Evolutionary conservation across 2,329 filamentous ascomycete genomes (phyloP), one percentile per base, ranked within the genome.

Genomic region (Verticillium nubilum): DNA sequence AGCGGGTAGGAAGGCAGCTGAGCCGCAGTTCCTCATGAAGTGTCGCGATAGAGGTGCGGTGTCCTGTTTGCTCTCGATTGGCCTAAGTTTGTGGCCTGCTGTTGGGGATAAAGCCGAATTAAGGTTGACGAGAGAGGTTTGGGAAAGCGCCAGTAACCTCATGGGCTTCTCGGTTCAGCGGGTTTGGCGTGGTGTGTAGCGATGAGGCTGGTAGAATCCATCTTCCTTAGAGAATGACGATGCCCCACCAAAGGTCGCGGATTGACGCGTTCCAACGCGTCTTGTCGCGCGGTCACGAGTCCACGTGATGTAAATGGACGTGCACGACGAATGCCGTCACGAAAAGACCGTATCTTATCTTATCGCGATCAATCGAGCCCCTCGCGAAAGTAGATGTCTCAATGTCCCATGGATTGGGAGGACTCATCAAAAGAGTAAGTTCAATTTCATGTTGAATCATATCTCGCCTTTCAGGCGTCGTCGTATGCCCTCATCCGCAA

Each of bases 401-500:
- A 19, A 13, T 50, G 19, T 6, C 7, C n/a, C n/a, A n/a, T n/a
- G n/a, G n/a, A 50, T 25, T 2, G 4, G 6, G 19, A 13, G n/a
- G n/a, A 23, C 3, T 50, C 7, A 10, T 23, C n/a, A 13, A 13
- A 19, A 50, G 12, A 23, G n/a, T 50, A 7, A 10, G 10, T 50
- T 50, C 12, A 10, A 17, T 3, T 50, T 12, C n/a, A 50, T 4
- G 1, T 10, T 25, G 1, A 23, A 23, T 13, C 19, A 50, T 6
- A 10, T 50, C 19, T 29, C 52, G 4, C 55, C 59, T 31, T 58
- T 61, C 17, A 60, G 13, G 33, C 63, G 56, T 4, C 58, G 57
- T 9, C 63, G 50, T 53, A 63, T 55, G 17, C 60, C 58, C 33
- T 58, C 60, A 2, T 63, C 61, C 7, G 54, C 56, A 9, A 19